Conservation (phyloP, 805 yeast genomes). For the Cyberlindnera nakhonratchasimensis region DNA sequence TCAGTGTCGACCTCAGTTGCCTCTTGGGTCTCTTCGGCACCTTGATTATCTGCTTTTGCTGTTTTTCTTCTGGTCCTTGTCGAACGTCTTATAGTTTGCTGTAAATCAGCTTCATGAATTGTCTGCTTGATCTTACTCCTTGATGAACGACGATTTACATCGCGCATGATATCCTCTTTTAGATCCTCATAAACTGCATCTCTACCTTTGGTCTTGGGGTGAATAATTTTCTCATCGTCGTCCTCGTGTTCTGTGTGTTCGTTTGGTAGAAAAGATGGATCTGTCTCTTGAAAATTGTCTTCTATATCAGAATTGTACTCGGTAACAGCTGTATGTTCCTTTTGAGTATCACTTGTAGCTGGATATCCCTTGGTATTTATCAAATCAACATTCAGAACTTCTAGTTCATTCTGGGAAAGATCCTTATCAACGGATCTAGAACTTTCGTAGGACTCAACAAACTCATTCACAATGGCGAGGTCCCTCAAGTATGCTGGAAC, state of each 20-base stretch:
- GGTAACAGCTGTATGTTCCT: not conserved
- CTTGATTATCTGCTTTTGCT: not conserved
- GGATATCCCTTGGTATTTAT: not conserved
- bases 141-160: no score
- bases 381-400: not conserved
- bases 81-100: not conserved
- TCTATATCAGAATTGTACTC: not conserved
- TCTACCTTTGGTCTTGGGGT: no score
- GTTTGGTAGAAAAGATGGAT: no score
- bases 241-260: not conserved
- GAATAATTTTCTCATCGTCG: no score
- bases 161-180: no score
- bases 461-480: slow-evolving; percentile 17
- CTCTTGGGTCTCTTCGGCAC: not conserved
- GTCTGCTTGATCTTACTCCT: no score
- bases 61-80: slow-evolving; percentile 1
- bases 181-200: no score
- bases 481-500: slow-evolving; percentile 8
- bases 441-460: slow-evolving; percentile 11
- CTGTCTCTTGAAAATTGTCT: not conserved
- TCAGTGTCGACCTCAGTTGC: not conserved
- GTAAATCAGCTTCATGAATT: not conserved
- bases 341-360: not conserved
- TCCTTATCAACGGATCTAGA: not conserved
- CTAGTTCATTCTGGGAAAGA: not conserved